Evolutionary conservation across 2,329 filamentous ascomycete genomes (phyloP).

Genomic region (Pyrenophora seminiperda): DNA sequence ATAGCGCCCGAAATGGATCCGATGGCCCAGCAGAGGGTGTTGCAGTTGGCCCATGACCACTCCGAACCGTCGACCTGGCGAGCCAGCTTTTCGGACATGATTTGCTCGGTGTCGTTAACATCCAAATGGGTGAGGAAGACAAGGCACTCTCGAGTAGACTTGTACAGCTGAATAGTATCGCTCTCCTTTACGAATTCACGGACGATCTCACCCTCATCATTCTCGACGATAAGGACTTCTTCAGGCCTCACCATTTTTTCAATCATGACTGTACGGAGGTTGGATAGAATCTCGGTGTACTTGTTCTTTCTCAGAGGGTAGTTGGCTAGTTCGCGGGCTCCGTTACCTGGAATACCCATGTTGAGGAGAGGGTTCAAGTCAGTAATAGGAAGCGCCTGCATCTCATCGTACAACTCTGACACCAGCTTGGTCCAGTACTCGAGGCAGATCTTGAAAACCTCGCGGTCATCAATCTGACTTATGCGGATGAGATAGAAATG

Average conservation of each 20-base stretch:
- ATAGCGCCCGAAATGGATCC: slow-evolving; percentile 98
- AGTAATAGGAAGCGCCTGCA: slow-evolving; percentile 93
- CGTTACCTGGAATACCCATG: slow-evolving; percentile 76
- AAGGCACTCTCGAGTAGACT: slow-evolving; percentile 95
- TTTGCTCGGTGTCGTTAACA: slow-evolving; percentile 94
- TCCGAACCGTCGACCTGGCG: slow-evolving; percentile 93
- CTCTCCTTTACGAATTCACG: slow-evolving; percentile 99
- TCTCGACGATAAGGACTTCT: slow-evolving; percentile 98
- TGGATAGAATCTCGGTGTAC: slow-evolving; percentile 91
- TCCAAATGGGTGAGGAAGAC: slow-evolving; percentile 98
- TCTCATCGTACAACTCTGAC: slow-evolving; percentile 97
- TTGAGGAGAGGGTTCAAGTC: slow-evolving; percentile 89
- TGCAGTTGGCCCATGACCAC: slow-evolving; percentile 99
- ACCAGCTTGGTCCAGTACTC: slow-evolving; percentile 99
- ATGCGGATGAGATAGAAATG: slow-evolving; percentile 99
- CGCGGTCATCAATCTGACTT: slow-evolving; percentile 96
- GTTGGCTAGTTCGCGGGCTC: slow-evolving; percentile 86
- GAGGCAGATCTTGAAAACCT: slow-evolving; percentile 99
- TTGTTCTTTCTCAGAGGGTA: slow-evolving; percentile 98
- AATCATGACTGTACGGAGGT: slow-evolving; percentile 96
- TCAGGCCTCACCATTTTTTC: slow-evolving; percentile 99
- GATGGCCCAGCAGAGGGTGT: slow-evolving; percentile 98
- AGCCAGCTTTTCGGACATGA: slow-evolving; percentile 98
- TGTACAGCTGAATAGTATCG: slow-evolving; percentile 98
- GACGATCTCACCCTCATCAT: slow-evolving; percentile 98